Conservation (phyloP, 345 rosid genomes). For the Brassica napus region DNA sequence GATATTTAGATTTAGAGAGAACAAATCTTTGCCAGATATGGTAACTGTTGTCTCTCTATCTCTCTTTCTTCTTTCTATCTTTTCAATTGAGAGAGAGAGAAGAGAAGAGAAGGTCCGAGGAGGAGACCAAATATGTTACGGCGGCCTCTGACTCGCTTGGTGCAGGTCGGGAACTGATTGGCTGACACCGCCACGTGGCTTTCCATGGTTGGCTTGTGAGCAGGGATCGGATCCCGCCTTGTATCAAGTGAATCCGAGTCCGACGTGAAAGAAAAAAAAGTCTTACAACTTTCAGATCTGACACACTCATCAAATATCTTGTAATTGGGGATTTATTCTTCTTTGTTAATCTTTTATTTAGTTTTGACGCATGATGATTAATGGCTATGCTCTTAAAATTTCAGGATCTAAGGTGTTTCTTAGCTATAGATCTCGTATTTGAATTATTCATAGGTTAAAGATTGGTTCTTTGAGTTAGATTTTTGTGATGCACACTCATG, state of each 20-base stretch:
- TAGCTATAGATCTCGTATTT: not conserved
- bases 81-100: not conserved
- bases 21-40: conserved; percentile 28
- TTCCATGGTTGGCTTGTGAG: conserved; percentile 32
- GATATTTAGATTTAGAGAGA: not conserved
- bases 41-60: conserved; percentile 8
- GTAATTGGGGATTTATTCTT: not conserved
- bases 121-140: conserved; percentile 45
- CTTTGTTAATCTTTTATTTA: not conserved
- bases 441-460: not conserved
- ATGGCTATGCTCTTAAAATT: not conserved
- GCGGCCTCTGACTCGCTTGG: conserved; percentile 98
- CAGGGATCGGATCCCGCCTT: conserved; percentile 78
- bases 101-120: not conserved
- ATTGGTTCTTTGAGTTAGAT: not conserved
- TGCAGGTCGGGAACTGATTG: conserved; percentile 97
- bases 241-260: conserved; percentile 98
- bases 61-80: not conserved
- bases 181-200: conserved; percentile 37
- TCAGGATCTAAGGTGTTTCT: not conserved
- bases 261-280: conserved; percentile 49
- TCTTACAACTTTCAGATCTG: conserved; percentile 45
- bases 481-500: not conserved
- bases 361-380: not conserved
- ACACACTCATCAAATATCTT: not conserved